Evolutionary conservation across 2,329 filamentous ascomycete species (phyloP).

Genomic region (Hypocreales sp.): DNA sequence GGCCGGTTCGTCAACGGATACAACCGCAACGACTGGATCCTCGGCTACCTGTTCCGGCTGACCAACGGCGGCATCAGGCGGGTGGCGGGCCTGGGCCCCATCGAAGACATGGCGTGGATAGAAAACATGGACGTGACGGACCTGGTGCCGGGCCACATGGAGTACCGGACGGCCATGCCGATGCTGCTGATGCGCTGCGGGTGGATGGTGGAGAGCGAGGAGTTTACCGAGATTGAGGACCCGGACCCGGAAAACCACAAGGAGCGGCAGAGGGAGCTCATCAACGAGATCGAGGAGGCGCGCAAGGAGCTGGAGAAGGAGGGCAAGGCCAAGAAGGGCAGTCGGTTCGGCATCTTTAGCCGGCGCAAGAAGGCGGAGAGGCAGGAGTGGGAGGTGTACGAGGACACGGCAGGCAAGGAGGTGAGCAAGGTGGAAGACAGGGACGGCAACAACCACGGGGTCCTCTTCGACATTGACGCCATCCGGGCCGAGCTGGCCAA

Average conservation of each 20-base stretch:
- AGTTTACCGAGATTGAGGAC: constrained; percentile 94
- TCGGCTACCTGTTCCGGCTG: constrained; percentile 88
- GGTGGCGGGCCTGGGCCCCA: constrained; percentile 66
- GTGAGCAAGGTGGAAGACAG: constrained; percentile 19
- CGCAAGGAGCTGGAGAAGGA: constrained; percentile 73
- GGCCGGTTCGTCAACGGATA: constrained; percentile 95
- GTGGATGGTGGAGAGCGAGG: constrained; percentile 82
- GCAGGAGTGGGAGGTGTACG: constrained; percentile 89
- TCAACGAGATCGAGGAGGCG: constrained; percentile 92
- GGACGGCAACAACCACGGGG: constrained; percentile 38
- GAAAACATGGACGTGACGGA: constrained; percentile 86
- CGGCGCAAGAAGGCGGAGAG: constrained; percentile 68
- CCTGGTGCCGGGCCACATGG: constrained; percentile 84
- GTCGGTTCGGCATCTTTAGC: constrained; percentile 60
- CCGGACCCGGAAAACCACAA: constrained; percentile 89
- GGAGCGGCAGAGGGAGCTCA: constrained; percentile 77
- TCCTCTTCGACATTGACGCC: constrained; percentile 91
- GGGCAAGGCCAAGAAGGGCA: constrained; percentile 46
- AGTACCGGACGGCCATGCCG: constrained; percentile 88
- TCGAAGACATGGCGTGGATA: constrained; percentile 62
- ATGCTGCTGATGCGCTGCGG: constrained; percentile 72
- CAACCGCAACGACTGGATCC: constrained; percentile 90
- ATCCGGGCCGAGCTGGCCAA: constrained; percentile 73
- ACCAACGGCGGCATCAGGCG: constrained; percentile 84
- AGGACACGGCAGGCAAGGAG: constrained; percentile 41